Evolutionary conservation across 805 yeast species (phyloP).

Genomic region (Sungouiozyma ichnusensis): DNA sequence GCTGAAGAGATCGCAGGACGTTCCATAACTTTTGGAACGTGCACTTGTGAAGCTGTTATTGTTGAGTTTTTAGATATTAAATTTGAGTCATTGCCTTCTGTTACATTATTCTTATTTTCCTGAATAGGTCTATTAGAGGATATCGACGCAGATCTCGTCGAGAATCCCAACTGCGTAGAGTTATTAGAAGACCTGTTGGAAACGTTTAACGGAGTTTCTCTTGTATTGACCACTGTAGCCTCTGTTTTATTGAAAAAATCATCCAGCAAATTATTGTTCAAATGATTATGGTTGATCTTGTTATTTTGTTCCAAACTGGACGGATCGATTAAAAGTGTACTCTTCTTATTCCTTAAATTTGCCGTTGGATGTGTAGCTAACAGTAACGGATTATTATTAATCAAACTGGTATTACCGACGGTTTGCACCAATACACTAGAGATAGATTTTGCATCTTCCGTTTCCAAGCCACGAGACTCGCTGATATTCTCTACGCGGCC

Average conservation of each 20-base stretch:
- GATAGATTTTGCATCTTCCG: background rate
- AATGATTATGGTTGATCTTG: background rate
- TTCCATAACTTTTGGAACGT: slow-evolving; percentile 12
- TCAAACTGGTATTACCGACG: slow-evolving; percentile 3
- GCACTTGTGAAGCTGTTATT: too few relatives aligned
- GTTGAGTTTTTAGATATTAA: too few relatives aligned
- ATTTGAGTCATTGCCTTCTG: background rate
- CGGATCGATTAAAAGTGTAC: slow-evolving; percentile 25
- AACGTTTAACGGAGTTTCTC: background rate
- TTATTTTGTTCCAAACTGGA: background rate
- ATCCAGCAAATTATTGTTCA: background rate
- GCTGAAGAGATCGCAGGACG: slow-evolving; percentile 16
- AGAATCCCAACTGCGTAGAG: background rate
- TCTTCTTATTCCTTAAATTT: slow-evolving; percentile 29
- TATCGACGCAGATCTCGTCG: background rate
- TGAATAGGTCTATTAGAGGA: background rate
- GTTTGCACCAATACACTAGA: background rate
- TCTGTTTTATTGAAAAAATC: background rate
- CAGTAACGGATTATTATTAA: slow-evolving; percentile 23
- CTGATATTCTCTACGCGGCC: background rate
- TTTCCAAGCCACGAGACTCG: background rate
- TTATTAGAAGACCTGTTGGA: background rate
- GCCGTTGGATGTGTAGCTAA: slow-evolving; percentile 16
- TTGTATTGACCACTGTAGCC: background rate
- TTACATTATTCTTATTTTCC: background rate